Conservation (phyloP, 2,329 filamentous ascomycete genomes). For the Aspergillus alliaceus region DNA sequence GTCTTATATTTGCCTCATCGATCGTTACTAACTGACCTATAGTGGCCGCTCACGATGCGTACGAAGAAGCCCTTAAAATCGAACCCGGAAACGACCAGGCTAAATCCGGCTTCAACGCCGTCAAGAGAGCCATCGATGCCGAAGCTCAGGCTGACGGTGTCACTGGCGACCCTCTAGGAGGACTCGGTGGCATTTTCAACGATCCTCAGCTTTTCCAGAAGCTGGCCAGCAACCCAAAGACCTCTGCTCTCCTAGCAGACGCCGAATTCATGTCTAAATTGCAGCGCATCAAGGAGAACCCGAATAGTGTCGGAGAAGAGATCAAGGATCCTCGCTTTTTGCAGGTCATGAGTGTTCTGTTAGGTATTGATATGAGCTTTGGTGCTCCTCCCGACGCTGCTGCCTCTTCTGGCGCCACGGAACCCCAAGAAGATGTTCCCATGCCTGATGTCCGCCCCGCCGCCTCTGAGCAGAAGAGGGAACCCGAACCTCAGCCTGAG, state of each 20-base stretch:
- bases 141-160: constrained; percentile 65
- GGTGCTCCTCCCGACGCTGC: constrained; percentile 52
- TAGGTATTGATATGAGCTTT: constrained; percentile 90
- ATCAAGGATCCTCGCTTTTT: constrained; percentile 91
- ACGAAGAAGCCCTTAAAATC: constrained; percentile 89
- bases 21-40: constrained; percentile 11
- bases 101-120: constrained; percentile 80
- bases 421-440: constrained; percentile 69
- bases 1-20: neutral
- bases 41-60: constrained; percentile 83
- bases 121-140: constrained; percentile 82
- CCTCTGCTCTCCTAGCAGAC: constrained; percentile 75
- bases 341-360: constrained; percentile 86
- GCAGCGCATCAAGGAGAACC: constrained; percentile 77
- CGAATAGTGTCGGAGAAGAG: constrained; percentile 72
- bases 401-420: constrained; percentile 44
- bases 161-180: constrained; percentile 66
- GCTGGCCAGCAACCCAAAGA: constrained; percentile 93
- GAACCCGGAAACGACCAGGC: constrained; percentile 90
- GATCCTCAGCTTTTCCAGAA: constrained; percentile 89
- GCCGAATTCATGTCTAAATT: constrained; percentile 88
- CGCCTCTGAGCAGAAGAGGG: constrained; percentile 54
- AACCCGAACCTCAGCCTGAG: constrained; percentile 62
- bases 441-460: constrained; percentile 71
- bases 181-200: constrained; percentile 89